Evolutionary conservation across 2,329 filamentous ascomycete species (phyloP).

Genomic region (Coleophoma eucalyptorum): DNA sequence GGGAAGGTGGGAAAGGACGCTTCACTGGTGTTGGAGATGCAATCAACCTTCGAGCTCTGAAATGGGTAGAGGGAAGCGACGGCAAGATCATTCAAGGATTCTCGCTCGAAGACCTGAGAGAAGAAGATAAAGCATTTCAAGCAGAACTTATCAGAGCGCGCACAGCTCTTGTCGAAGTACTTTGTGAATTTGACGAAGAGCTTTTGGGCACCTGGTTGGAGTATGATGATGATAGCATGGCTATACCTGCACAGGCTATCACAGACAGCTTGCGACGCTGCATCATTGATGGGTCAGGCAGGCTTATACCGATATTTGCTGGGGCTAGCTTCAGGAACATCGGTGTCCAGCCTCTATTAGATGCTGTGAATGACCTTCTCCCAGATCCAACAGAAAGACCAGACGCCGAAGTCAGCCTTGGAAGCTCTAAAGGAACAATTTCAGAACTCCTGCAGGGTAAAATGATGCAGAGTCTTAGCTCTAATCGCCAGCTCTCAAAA

Average conservation of each 20-base stretch:
- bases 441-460: constrained; percentile 42
- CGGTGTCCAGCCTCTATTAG: constrained; percentile 86
- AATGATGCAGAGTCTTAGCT: constrained; percentile 31
- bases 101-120: constrained; percentile 47
- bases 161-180: constrained; percentile 71
- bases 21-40: constrained; percentile 85
- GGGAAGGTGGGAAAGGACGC: constrained; percentile 66
- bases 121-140: constrained; percentile 44
- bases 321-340: constrained; percentile 93
- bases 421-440: constrained; percentile 49
- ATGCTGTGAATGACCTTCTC: constrained; percentile 83
- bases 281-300: constrained; percentile 63
- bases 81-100: constrained; percentile 58
- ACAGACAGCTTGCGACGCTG: constrained; percentile 70
- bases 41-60: constrained; percentile 69
- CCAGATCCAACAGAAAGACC: constrained; percentile 79
- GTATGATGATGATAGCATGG: constrained; percentile 66
- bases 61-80: constrained; percentile 66
- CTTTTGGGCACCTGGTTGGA: constrained; percentile 85
- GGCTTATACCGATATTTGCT: constrained; percentile 81
- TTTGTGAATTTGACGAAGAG: constrained; percentile 84
- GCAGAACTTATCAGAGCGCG: constrained; percentile 74
- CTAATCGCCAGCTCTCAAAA: constrained; percentile 28
- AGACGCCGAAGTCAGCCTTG: constrained; percentile 72
- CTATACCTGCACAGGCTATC: constrained; percentile 63